Evolutionary conservation across 371 early-diverging fungal genomes (phyloP).

Genomic region (Capillidium heterosporum): DNA sequence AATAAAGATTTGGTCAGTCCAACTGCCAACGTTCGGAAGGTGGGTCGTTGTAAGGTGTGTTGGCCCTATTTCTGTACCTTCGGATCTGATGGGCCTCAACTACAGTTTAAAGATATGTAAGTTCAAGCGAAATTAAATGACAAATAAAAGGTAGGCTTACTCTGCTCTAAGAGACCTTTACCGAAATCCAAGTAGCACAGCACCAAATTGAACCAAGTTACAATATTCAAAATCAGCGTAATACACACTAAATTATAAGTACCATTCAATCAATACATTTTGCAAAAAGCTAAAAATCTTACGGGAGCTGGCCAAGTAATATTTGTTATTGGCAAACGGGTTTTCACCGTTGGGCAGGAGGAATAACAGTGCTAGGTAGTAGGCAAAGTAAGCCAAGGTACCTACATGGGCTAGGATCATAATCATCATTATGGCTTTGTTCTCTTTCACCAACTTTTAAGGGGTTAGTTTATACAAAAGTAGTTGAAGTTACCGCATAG

Average conservation of each 20-base stretch:
- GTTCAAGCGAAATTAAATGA: not conserved
- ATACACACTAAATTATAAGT: constrained; percentile 12
- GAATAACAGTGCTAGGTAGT: constrained; percentile 35
- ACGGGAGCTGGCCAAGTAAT: constrained; percentile 39
- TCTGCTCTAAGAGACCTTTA: constrained; percentile 13
- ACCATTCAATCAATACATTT: not conserved
- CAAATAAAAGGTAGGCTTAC: not conserved
- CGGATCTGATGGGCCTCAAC: too few species aligned
- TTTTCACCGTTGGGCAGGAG: constrained; percentile 12
- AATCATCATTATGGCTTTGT: constrained; percentile 20
- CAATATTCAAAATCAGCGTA: constrained; percentile 17
- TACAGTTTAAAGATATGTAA: not conserved
- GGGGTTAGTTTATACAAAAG: constrained; percentile 14
- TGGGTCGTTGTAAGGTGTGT: too few species aligned
- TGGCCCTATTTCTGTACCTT: too few species aligned
- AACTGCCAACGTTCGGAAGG: too few species aligned
- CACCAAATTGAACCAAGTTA: constrained; percentile 17
- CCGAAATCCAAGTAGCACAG: constrained; percentile 24
- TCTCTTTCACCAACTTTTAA: constrained; percentile 25
- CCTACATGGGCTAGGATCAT: constrained; percentile 25
- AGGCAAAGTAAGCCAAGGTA: constrained; percentile 32
- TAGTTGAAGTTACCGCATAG: constrained; percentile 18
- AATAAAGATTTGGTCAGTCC: too few species aligned
- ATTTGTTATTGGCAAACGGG: constrained; percentile 24
- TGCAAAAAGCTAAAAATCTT: not conserved